Base-by-base conservation (phyloP, 2,329 filamentous ascomycete species). In the Clarireedia paspali region DNA sequence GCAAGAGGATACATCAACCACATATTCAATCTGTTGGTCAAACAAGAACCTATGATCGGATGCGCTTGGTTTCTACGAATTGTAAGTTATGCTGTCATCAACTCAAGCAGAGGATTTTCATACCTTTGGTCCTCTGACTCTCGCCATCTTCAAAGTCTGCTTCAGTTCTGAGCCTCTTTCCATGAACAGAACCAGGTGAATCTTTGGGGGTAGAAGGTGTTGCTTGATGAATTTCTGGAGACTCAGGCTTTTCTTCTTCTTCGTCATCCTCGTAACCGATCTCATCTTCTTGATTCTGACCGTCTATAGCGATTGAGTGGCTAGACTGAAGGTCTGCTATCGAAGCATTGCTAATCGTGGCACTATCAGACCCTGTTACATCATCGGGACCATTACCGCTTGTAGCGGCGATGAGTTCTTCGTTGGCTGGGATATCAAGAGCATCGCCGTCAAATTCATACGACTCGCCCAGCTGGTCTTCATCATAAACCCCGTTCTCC, bases 361-460 rank as follows among this genome's bases (percentile, higher is more conserved):
- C 72, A 20, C 64, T 68, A 55, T 65, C 67, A n/a, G 60, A 67
- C 40, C 69, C 70, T 17, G 57, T 61, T 38, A 64, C 55, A 38
- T 44, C 53, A 26, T 34, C 47, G 7, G 30, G 27, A 6, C 46
- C 15, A 15, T 30, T 10, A 20, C 36, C 24, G 26, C 24, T 44
- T 30, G 36, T 44, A 23, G 14, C 6, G 46, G 38, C 24, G 42
- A 24, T 14, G 24, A 24, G 6, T 26, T 24, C 38, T 40, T 55
- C 14, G 36, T 27, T 38, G 17, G n/a, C 38, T 26, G 53, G 40
- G 7, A 50, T 50, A 6, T 34, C 20, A 44, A 17, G 26, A 42
- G 20, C 6, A 20, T 45, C 48, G 6, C 24, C 45, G 39, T 47
- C 3, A 20, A 46, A 23, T 5, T 17, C 17, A 23, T 14, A 20